These are phyloP conservation scores for Mycena filopes DNA, from an alignment of 768 basidiomycete genomes.

Conservation along the genomic window DNA sequence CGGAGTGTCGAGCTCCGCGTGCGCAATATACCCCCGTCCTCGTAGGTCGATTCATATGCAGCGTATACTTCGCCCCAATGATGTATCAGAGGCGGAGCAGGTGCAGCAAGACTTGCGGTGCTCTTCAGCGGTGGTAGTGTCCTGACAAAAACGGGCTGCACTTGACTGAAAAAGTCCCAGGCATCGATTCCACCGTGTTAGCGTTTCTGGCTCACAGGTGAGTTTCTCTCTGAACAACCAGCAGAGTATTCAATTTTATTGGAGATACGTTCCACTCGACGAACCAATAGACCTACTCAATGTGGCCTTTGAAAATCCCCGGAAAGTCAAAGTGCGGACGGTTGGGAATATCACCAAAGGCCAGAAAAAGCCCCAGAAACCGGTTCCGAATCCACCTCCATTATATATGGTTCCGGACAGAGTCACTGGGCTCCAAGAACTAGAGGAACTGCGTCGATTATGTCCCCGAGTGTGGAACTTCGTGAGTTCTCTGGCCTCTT, in stretches of 20 bases:
- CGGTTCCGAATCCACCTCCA: constrained; percentile 3
- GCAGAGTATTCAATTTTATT: constrained; percentile 4
- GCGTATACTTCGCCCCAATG: background rate
- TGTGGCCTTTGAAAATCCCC: constrained; percentile 96
- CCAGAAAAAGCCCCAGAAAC: constrained; percentile 28
- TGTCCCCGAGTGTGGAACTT: constrained; percentile 93
- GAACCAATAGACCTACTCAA: constrained; percentile 95
- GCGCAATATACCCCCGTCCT: constrained; percentile 67
- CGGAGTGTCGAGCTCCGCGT: constrained; percentile 77
- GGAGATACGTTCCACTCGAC: constrained; percentile 73
- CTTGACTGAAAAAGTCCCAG: constrained; percentile 41
- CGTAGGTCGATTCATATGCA: constrained; percentile 41
- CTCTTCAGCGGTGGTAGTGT: constrained; percentile 80
- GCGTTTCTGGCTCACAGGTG: constrained; percentile 84
- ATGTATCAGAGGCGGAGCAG: constrained; percentile 35
- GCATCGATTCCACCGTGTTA: constrained; percentile 91
- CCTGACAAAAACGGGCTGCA: background rate
- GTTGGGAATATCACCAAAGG: constrained; percentile 52
- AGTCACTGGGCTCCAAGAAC: constrained; percentile 78
- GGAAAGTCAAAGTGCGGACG: constrained; percentile 65
- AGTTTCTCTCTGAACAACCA: background rate
- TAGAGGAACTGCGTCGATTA: constrained; percentile 80
- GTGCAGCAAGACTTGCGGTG: constrained; percentile 75
- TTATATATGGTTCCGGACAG: constrained; percentile 91
- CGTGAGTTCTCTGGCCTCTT: constrained; percentile 53